phyloP scores from a whole-genome alignment of 2,329 filamentous ascomycete genomes.

The Alternaria sp. region DNA sequence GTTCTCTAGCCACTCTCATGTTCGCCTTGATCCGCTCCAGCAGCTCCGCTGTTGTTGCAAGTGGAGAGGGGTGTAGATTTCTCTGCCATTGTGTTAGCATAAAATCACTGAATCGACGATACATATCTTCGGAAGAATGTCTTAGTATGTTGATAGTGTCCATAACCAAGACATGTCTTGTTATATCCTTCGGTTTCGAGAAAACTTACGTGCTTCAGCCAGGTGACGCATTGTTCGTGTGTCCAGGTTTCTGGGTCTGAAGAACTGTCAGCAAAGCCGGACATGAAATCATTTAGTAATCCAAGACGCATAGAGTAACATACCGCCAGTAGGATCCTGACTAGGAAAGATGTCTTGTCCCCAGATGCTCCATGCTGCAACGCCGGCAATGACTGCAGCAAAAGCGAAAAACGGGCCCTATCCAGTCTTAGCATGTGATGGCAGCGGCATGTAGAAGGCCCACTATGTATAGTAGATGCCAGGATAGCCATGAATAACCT shows the following conservation, averaged over 20 bases:
- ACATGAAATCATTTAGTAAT: background rate
- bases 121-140: background rate
- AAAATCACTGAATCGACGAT: background rate
- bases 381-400: slow-evolving; percentile 80
- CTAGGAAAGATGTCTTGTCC: slow-evolving; percentile 83
- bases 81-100: slow-evolving; percentile 58
- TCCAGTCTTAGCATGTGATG: slow-evolving; percentile 7
- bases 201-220: slow-evolving; percentile 77
- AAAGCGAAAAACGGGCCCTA: slow-evolving; percentile 63
- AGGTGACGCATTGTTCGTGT: slow-evolving; percentile 77
- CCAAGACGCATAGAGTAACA: slow-evolving; percentile 29
- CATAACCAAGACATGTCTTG: background rate
- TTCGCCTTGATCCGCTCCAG: slow-evolving; percentile 75
- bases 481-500: slow-evolving; percentile 35
- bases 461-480: slow-evolving; percentile 36
- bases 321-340: slow-evolving; percentile 81
- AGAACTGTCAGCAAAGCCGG: slow-evolving; percentile 7
- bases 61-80: slow-evolving; percentile 66
- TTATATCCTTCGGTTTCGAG: background rate
- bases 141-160: background rate
- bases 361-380: slow-evolving; percentile 85
- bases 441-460: slow-evolving; percentile 15
- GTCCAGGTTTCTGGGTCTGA: slow-evolving; percentile 77
- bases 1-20: slow-evolving; percentile 58
- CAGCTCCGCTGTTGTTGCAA: slow-evolving; percentile 69